Base-by-base conservation (phyloP, 108 stramenopile genomes). In the Cyclotella kingstonii region DNA sequence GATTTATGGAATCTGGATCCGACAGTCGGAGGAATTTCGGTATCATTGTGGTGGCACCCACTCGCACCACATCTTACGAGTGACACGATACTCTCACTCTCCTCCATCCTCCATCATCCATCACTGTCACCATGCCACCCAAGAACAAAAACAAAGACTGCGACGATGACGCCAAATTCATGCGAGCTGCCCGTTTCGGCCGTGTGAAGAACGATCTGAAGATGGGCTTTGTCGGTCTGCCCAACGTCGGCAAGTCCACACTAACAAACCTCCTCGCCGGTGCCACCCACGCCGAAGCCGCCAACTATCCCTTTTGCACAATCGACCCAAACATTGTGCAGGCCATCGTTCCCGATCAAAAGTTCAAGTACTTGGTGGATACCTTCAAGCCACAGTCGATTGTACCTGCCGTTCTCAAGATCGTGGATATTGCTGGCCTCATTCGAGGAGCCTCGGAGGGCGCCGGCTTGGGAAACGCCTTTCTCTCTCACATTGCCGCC, bases 371-470 rank as follows among this genome's bases (percentile, higher is more conserved):
- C 75, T 81, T 99, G 36, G 90, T 81, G 8, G 83, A 93, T 29
- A 70, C 78, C 26, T 99, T 54, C 65, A 96, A 96, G 66, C 84
- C 90, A 27, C 80, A 87, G 19, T 60, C 59, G 33, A 82, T 91
- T 7, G 91, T 98, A 8, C 98, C 97, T 0, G 97, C 98, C 11
- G 87, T 89, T 17, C 65, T 99, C 38, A 95, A 94, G 39, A 86
- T 99, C 39, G 96, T 95, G 5, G 99, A 99, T 80, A 99, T 99
- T 81, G 99, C 99, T 27, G 99, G 99, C 36, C 75, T 99, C 46
- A 96, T 99, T 60, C 70, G 77, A 18, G 99, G 99, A 26, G 99
- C 99, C 19, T 84, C 93, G 28, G 97, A 98, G 74, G 99, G 99
- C 38, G 97, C 97, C 19, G 99, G 99, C 25, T 79, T 99, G 3